Base-by-base conservation (phyloP, 257 asterid species). In the Solanum piurae region DNA sequence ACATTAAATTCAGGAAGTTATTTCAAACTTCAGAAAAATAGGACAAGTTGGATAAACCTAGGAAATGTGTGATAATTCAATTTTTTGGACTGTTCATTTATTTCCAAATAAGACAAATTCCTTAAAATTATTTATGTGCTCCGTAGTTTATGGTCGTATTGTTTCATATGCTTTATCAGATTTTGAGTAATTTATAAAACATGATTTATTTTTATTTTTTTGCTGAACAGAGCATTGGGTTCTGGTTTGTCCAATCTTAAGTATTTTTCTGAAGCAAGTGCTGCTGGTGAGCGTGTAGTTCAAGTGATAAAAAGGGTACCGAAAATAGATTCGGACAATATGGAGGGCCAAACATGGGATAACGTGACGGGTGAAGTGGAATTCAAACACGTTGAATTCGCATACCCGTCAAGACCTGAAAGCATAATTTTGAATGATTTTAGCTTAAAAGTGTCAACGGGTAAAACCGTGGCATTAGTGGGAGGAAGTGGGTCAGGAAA, bases 401-500 rank as follows among this genome's bases (percentile, higher is more conserved):
- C 94, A 6, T 95, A 95, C 80, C 98, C 98, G 0, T 95, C 98
- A 7, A 90, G 99, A 84, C 98, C 98, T 0, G 98, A 95, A 52
- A 93, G 93, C 92, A 46, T 87, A 33, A 95, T 95, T 23, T 93
- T 97, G 3, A 89, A 92, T 60, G 95, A 94, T 86, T 97, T 97
- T 46, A 95, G 71, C 40, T 89, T 97, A 12, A 91, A 68, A 84
- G 79, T 95, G 16, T 97, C 98, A 3, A 95, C 98, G 0, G 98
- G 98, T 20, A 95, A 88, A 83, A 90, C 98, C 0, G 93, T 97
- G 89, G 99, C 99, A 14, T 87, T 97, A 87, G 99, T 97, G 0
- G 98, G 99, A 20, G 98, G 96, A 37, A 95, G 99, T 85, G 99
- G 99, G 7, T 95, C 98, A 0, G 99, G 99, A 2, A 97, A 97